Base-by-base conservation (phyloP, 2,329 filamentous ascomycete species). In the Alternaria postmessia region DNA sequence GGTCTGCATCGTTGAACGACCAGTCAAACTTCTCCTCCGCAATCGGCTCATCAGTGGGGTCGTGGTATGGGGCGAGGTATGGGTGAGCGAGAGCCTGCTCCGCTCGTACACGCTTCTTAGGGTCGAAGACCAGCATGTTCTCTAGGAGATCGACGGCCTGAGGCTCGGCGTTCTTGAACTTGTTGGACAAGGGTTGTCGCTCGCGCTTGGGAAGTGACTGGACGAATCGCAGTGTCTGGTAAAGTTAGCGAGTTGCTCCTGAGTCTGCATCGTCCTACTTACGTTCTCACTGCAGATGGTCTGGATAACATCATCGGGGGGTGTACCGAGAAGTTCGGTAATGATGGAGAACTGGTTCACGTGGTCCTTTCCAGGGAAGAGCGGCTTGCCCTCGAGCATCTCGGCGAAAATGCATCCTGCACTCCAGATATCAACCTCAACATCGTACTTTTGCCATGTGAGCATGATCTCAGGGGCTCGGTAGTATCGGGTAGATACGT, bases 271-370 rank as follows among this genome's bases (percentile, higher is more conserved):
- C n/a, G 7, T 11, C 14, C 11, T 41, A 12, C 14, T 83, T 79
- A 94, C 92, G 78, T 99, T 99, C 81, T 98, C 95, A 78, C 94
- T 98, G 72, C 94, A 96, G 78, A 99, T 99, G 42, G 93, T 97
- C 82, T 96, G 91, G 78, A 99, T 98, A 74, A 99, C 95, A 86
- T 99, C 95, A 79, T 98, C 94, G 36, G 95, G 95, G 11, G 95
- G 95, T 34, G 95, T 98, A 47, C 95, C 95, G 43, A 99, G 87
- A 39, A 99, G 87, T 80, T 99, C 95, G 20, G 95, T 99, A 79
- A 99, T 99, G 84, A 99, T 99, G 68, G 94, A 97, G 81, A 99
- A 99, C 80, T 99, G 95, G 82, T 99, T 97, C 81, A 99, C 95
- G 78, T 99, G 95, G 77, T 99, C 95, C 83, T 99, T 99, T 78